Evolutionary conservation across 2,329 filamentous ascomycete genomes (phyloP).

Genomic region (Sphaerostilbella broomeana): DNA sequence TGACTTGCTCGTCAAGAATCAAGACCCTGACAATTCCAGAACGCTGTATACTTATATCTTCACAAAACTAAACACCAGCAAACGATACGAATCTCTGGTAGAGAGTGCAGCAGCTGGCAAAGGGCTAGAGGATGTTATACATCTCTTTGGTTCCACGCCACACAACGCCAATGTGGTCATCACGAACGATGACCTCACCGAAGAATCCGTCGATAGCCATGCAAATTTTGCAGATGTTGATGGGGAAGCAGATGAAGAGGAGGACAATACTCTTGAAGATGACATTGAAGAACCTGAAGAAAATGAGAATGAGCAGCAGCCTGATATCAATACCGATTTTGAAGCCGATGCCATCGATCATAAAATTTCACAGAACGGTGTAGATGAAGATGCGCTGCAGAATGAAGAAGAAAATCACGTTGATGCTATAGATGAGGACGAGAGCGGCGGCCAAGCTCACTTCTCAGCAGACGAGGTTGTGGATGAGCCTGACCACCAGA

Average conservation of each 20-base stretch:
- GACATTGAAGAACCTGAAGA: slow-evolving; percentile 10
- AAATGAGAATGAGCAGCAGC: slow-evolving; percentile 14
- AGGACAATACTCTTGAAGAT: background rate
- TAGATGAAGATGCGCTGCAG: slow-evolving; percentile 3
- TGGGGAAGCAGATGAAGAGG: slow-evolving; percentile 1
- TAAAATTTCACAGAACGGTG: slow-evolving; percentile 11
- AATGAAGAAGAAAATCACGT: slow-evolving; percentile 4
- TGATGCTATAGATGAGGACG: slow-evolving; percentile 1
- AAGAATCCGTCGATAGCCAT: background rate
- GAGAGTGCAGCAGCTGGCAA: slow-evolving; percentile 37
- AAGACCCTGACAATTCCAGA: slow-evolving; percentile 33
- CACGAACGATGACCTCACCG: background rate
- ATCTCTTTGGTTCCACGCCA: slow-evolving; percentile 27
- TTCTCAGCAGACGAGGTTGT: slow-evolving; percentile 2
- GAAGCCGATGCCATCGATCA: slow-evolving; percentile 16
- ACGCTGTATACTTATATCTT: slow-evolving; percentile 38
- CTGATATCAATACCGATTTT: slow-evolving; percentile 1
- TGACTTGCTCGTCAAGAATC: slow-evolving; percentile 37
- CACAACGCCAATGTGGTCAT: slow-evolving; percentile 4
- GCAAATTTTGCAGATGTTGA: background rate
- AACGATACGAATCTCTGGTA: slow-evolving; percentile 33
- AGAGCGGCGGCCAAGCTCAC: slow-evolving; percentile 4
- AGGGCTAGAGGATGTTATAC: slow-evolving; percentile 35
- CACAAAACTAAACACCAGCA: slow-evolving; percentile 33
- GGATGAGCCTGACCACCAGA: background rate